Conservation (phyloP, 2,329 filamentous ascomycete genomes). For the Botryotinia convoluta region DNA sequence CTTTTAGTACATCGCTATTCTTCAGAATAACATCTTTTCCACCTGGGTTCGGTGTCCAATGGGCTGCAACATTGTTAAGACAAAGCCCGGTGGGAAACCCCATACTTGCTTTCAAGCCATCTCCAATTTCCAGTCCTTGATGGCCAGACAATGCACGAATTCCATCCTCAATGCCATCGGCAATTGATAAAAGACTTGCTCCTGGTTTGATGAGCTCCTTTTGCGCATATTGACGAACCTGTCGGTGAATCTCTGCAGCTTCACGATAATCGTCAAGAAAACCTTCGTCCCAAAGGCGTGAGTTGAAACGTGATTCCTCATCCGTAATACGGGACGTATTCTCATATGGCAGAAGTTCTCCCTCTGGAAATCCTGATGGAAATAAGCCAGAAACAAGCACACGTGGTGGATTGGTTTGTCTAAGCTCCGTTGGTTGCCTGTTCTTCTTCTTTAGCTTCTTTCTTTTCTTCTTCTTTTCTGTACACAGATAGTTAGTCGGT, state of each 20-base stretch:
- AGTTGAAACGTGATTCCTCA: constrained; percentile 78
- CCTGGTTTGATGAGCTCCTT: constrained; percentile 49
- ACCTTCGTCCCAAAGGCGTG: constrained; percentile 64
- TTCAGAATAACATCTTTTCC: constrained; percentile 69
- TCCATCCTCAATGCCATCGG: constrained; percentile 53
- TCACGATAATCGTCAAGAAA: constrained; percentile 55
- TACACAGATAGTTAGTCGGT: constrained; percentile 6
- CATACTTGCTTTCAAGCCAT: constrained; percentile 50
- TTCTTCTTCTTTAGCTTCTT: constrained; percentile 70
- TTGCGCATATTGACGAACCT: constrained; percentile 52
- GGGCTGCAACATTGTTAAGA: constrained; percentile 53
- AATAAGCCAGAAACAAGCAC: constrained; percentile 71
- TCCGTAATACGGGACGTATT: constrained; percentile 73
- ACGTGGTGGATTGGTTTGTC: constrained; percentile 72
- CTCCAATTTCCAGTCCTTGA: constrained; percentile 50
- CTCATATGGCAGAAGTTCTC: constrained; percentile 77
- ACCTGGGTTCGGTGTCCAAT: constrained; percentile 56
- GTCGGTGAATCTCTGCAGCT: constrained; percentile 55
- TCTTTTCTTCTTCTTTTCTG: constrained; percentile 69
- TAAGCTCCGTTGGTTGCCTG: constrained; percentile 54
- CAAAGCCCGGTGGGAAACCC: constrained; percentile 56
- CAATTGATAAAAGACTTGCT: constrained; percentile 48
- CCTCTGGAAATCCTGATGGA: constrained; percentile 68
- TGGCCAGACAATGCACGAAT: constrained; percentile 51
- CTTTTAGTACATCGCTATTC: constrained; percentile 74